Base-by-base conservation (phyloP, 768 basidiomycete species). In the Termitomyces sp. region DNA sequence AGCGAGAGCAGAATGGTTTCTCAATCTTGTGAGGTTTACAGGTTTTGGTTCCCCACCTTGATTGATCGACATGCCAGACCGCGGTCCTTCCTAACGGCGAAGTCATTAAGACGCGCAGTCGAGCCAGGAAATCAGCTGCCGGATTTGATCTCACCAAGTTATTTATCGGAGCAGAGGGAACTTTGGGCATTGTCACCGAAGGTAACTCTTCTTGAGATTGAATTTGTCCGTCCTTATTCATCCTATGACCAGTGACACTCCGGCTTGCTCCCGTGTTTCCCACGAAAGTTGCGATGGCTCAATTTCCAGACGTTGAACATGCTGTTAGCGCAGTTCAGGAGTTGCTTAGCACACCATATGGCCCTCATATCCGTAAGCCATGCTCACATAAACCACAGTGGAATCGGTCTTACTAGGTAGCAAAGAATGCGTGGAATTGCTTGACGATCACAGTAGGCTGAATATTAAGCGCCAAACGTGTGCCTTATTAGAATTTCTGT, bases 141-240 rank as follows among this genome's bases (percentile, higher is more conserved):
- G 94, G 94, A 0, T 94, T 89, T 65, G 94, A 95, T 65, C 79
- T 82, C 1, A 94, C 90, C 0, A 94, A 94, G 68, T 70, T 94
- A 3, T 94, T 94, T 72, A 88, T 94, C 49, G 93, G 93, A 4
- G 90, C 91, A 2, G 93, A 94, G 70, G 93, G 93, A 6, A 95
- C 92, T 0, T 69, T 94, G 46, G 93, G 93, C 4, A 88, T 95
- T 62, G 84, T 95, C n/a, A 93, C 90, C 0, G 92, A 94, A 75
- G 87, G 88, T 81, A 54, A 49, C 63, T 53, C 33, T 20, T 36
- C 24, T 22, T 33, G 56, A 22, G 22, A 20, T 43, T 52, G 26
- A 38, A 43, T 13, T 33, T 8, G 7, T 14, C 22, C 20, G 6
- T 32, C n/a, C 55, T 48, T 26, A 2, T 56, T 33, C 43, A 16